Conservation (phyloP, 345 rosid species). For the Cochlearia excelsa region DNA sequence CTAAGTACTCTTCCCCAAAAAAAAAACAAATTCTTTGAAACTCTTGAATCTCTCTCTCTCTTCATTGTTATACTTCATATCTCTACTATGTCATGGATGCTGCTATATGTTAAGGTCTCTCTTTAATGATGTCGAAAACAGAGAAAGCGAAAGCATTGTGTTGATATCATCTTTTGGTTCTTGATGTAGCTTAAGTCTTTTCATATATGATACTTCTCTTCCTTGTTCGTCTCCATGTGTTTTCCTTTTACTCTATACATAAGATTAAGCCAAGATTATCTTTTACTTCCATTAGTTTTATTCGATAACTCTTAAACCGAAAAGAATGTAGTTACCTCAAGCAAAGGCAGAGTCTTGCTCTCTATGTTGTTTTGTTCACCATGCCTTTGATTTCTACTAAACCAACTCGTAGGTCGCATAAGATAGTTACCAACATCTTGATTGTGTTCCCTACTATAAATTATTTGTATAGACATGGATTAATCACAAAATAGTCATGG, state of each 20-base stretch:
- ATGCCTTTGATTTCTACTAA: constrained; percentile 7
- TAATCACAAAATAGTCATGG: no score
- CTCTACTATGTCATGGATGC: constrained; percentile 18
- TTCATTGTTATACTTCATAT: constrained; percentile 14
- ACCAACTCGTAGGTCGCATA: constrained; percentile 26
- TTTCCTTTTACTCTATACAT: constrained; percentile 23
- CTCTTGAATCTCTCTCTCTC: constrained; percentile 1
- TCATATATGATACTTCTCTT: constrained; percentile 14
- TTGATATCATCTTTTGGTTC: constrained; percentile 28
- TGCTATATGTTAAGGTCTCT: constrained; percentile 5
- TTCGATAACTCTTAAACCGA: background rate
- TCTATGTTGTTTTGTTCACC: constrained; percentile 4
- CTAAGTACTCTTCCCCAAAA: constrained; percentile 37
- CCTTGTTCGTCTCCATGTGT: constrained; percentile 18
- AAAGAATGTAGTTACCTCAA: constrained; percentile 27
- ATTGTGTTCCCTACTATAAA: constrained; percentile 18
- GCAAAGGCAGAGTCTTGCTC: constrained; percentile 40
- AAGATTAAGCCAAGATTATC: constrained; percentile 13
- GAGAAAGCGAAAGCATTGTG: constrained; percentile 35
- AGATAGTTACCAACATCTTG: constrained; percentile 13
- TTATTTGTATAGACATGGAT: no score
- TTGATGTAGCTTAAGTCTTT: constrained; percentile 19
- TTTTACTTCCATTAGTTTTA: constrained; percentile 1
- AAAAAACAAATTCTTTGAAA: constrained; percentile 6
- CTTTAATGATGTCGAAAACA: constrained; percentile 32